Evolutionary conservation across 1,284 basidiomycete species (phyloP), one percentile per base, ranked within the genome.

Genomic region (Malassezia cuniculi): DNA sequence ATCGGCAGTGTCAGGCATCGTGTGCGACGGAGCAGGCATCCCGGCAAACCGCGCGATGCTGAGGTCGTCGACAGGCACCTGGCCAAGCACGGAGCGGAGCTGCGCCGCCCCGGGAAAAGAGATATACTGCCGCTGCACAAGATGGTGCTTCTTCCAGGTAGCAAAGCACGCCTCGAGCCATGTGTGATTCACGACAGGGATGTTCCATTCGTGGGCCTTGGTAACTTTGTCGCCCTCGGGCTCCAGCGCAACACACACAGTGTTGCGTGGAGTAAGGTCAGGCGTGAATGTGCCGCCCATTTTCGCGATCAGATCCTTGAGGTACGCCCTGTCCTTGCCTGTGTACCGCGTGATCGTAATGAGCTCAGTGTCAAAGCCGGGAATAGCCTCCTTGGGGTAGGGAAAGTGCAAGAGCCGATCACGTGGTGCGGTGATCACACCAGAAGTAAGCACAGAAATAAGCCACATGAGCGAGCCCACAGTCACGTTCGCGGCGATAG

Each of bases 301-400:
- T 6, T 76, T 69, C 5, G 70, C 70, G 43, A 90, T 82, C 15
- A 90, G 71, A 48, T 78, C 78, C 69, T 85, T 85, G 35, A 90
- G 72, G 60, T 89, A 87, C 36, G 86, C 81, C 5, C 85, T 74
- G 3, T 80, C 74, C 34, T 79, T 76, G 2, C 84, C 85, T 0
- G 81, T 82, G 62, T 87, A 89, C 63, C 86, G 87, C 0, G 85
- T 84, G 1, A 89, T 73, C 0, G 85, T 84, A 43, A 89, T 78
- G 45, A 76, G 71, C 78, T 84, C 10, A 58, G 70, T 12, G 56
- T 63, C 34, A 38, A 59, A 56, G 19, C 48, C 55, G 10, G 42
- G 44, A 9, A 75, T 69, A 0, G 69, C 63, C 6, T 59, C 58
- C n/a, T 54, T 55, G 0, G 75, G 75, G 2, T 73, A 68, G 0